These are phyloP conservation scores for Apiospora hydei DNA, from an alignment of 2,329 filamentous ascomycete genomes.

Conservation along the genomic window DNA sequence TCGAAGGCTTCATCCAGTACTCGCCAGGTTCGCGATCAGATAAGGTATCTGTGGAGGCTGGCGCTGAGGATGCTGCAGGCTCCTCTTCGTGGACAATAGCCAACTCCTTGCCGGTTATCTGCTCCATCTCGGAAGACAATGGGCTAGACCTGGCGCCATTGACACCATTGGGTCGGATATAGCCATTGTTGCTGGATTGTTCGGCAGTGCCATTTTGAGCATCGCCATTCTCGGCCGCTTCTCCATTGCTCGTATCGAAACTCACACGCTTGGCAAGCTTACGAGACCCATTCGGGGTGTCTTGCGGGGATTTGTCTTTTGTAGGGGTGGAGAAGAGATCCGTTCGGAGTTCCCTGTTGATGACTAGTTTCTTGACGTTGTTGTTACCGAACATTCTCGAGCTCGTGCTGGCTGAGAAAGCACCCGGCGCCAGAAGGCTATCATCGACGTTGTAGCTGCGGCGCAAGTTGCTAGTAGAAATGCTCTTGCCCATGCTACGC, in stretches of 20 bases:
- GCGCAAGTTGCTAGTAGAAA: constrained; percentile 86
- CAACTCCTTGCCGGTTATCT: constrained; percentile 77
- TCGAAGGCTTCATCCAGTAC: constrained; percentile 86
- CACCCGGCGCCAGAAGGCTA: constrained; percentile 84
- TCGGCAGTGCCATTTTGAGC: constrained; percentile 57
- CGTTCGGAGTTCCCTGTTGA: constrained; percentile 84
- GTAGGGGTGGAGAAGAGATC: constrained; percentile 71
- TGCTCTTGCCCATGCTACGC: constrained; percentile 81
- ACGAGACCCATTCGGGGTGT: constrained; percentile 52
- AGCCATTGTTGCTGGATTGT: constrained; percentile 65
- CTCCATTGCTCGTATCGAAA: constrained; percentile 74
- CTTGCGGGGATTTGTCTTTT: constrained; percentile 55
- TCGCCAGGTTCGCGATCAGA: constrained; percentile 67
- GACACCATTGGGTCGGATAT: constrained; percentile 60
- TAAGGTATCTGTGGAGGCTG: constrained; percentile 30
- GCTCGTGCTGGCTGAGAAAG: constrained; percentile 75
- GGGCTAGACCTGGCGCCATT: constrained; percentile 52
- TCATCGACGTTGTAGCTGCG: constrained; percentile 83
- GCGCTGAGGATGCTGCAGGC: constrained; percentile 44
- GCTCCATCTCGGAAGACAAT: constrained; percentile 70
- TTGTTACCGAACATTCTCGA: constrained; percentile 71
- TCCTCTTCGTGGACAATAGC: constrained; percentile 80
- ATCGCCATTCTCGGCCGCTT: constrained; percentile 45
- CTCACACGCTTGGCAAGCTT: constrained; percentile 87
- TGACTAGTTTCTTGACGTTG: constrained; percentile 88